These are phyloP conservation scores for Rozella allomycis DNA, from an alignment of 371 early-diverging fungal genomes.

Conservation along the genomic window DNA sequence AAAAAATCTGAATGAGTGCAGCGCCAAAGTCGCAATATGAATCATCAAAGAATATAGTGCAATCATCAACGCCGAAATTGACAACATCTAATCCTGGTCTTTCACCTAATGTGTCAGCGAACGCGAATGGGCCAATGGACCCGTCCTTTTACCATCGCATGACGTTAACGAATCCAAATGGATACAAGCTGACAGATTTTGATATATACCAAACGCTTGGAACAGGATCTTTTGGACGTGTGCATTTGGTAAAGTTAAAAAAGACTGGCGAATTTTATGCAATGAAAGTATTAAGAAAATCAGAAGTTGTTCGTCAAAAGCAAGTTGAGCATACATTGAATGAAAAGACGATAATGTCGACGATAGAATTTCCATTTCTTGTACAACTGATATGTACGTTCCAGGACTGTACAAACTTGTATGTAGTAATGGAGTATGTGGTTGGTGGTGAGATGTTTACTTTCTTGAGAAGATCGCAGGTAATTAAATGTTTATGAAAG, in stretches of 20 bases:
- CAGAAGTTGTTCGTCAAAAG: conserved; percentile 77
- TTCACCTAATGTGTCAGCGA: no score
- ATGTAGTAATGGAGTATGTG: conserved; percentile 82
- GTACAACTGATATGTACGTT: conserved; percentile 80
- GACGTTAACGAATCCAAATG: no score
- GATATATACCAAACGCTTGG: conserved; percentile 50
- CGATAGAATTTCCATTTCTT: conserved; percentile 57
- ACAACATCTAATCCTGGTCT: no score
- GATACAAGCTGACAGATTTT: conserved; percentile 25
- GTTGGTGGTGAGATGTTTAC: conserved; percentile 86
- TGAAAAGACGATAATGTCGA: conserved; percentile 80
- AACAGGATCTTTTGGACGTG: conserved; percentile 96
- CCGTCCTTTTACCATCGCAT: no score
- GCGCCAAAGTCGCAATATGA: no score
- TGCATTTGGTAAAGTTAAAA: conserved; percentile 61
- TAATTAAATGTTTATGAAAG: conserved; percentile 25
- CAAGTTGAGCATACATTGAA: conserved; percentile 94
- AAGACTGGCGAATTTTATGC: conserved; percentile 63
- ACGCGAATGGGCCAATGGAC: no score
- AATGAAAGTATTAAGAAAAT: conserved; percentile 86
- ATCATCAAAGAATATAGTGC: no score
- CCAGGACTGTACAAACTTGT: conserved; percentile 58
- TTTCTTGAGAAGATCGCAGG: conserved; percentile 27
- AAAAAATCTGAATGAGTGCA: no score
- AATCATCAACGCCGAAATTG: no score